Base-by-base conservation (phyloP, 495 filamentous ascomycete species). In the Neurospora hispaniola region DNA sequence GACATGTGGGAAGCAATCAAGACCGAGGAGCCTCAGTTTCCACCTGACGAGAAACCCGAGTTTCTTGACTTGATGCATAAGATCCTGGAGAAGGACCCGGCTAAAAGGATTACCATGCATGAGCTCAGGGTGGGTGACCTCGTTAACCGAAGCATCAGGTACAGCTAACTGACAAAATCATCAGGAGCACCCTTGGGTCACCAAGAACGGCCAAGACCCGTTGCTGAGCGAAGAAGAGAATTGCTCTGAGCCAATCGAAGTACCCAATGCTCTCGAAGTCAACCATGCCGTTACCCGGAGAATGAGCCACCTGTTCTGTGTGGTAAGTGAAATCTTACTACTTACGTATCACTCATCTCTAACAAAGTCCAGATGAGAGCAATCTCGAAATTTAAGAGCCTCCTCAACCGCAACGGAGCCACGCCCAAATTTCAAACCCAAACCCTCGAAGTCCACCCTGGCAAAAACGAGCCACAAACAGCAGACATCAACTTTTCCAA, bases 141-240 rank as follows among this genome's bases (percentile, higher is more conserved):
- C 0, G 6, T 66, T 16, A 18, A 66, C 14, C 6, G 2, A 27
- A 75, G 40, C 75, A 48, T 70, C 8, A 4, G 5, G 5, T 6
- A 14, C 69, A 71, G 41, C 72, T 44, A 70, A 69, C 39, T 40
- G 71, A 76, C 70, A 74, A 54, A 42, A 14, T 46, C 38, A 70
- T 12, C 76, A 97, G 95, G 87, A 93, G 78, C 96, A 99, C 79
- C 90, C 93, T 5, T 99, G 96, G 96, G 94, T 98, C 11, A 99
- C 96, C 8, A 92, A 89, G 75, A 81, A 87, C 54, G 95, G 94
- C 31, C 85, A 85, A 40, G 96, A 99, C 81, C 90, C 90, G 72
- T 82, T 99, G 16, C 85, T 99, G 42, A 86, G 94, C 31, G 86
- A 86, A 35, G 89, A 94, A 70, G 95, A 98, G 80, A 99, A 99